phyloP scores from a whole-genome alignment of 1,284 basidiomycete genomes.

The Marasmius sp. region DNA sequence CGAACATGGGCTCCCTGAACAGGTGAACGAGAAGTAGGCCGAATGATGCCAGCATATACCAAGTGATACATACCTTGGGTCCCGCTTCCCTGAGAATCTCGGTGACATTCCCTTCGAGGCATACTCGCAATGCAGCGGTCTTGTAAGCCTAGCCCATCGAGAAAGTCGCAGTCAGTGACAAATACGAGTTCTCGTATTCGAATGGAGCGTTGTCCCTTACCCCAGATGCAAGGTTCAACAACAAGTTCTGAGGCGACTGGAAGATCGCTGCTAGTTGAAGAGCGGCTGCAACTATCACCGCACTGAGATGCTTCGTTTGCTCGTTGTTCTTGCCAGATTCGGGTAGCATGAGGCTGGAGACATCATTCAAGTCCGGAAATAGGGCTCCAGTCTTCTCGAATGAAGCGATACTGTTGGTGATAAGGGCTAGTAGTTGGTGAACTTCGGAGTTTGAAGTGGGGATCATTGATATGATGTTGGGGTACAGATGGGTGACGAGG shows the following conservation, averaged over 20 bases:
- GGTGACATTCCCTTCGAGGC: neutral
- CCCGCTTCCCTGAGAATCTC: slow-evolving; percentile 1
- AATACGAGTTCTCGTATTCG: neutral
- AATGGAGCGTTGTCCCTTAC: neutral
- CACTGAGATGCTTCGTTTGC: slow-evolving; percentile 2
- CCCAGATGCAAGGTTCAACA: neutral
- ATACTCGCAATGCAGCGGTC: neutral
- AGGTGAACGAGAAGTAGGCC: no score
- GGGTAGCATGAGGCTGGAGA: no score
- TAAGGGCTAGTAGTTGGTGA: no score
- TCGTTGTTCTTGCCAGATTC: neutral
- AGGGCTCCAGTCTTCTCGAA: no score
- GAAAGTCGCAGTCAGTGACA: neutral
- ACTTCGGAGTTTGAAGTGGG: no score
- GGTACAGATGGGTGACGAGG: no score
- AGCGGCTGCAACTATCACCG: slow-evolving; percentile 6
- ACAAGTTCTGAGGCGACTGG: slow-evolving; percentile 4
- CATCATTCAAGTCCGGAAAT: no score
- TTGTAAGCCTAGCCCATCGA: neutral
- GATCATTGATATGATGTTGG: no score
- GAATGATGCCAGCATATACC: neutral
- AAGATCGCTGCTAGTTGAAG: slow-evolving; percentile 11
- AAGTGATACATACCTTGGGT: neutral
- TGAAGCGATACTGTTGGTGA: no score
- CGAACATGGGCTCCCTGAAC: neutral